phyloP scores from a whole-genome alignment of 805 yeast species.

The Candida nanaspora region DNA sequence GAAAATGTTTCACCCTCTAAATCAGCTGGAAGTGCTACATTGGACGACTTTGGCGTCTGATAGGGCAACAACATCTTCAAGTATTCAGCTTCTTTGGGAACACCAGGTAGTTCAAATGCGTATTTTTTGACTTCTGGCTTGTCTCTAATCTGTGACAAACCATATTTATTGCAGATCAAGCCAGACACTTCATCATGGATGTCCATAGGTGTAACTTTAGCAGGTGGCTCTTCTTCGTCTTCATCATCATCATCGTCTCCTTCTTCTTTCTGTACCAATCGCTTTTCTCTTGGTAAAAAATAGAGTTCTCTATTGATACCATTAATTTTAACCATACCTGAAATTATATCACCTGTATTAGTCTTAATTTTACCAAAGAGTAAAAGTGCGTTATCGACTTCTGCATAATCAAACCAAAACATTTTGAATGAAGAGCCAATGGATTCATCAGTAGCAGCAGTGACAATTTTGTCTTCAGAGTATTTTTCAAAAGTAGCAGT shows the following conservation, averaged over 20 bases:
- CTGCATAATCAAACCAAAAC: constrained; percentile 89
- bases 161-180: constrained; percentile 53
- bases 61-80: constrained; percentile 72
- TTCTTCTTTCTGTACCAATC: constrained; percentile 14
- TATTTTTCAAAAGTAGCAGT: constrained; percentile 20
- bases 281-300: constrained; percentile 59
- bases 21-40: constrained; percentile 48
- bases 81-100: constrained; percentile 77
- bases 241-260: constrained; percentile 33
- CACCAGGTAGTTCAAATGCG: constrained; percentile 77
- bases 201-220: constrained; percentile 47
- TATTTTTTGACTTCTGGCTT: constrained; percentile 71
- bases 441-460: constrained; percentile 24
- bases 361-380: constrained; percentile 77
- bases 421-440: constrained; percentile 46
- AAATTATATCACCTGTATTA: constrained; percentile 49
- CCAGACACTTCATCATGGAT: constrained; percentile 74
- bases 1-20: constrained; percentile 70
- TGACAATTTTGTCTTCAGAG: constrained; percentile 30
- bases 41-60: constrained; percentile 49
- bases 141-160: constrained; percentile 55
- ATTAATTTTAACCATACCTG: constrained; percentile 70
- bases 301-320: constrained; percentile 66
- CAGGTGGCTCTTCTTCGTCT: constrained; percentile 14
- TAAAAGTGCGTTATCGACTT: constrained; percentile 58